Conservation (phyloP, 2,329 filamentous ascomycete species). For the Colletotrichum sublineola region DNA sequence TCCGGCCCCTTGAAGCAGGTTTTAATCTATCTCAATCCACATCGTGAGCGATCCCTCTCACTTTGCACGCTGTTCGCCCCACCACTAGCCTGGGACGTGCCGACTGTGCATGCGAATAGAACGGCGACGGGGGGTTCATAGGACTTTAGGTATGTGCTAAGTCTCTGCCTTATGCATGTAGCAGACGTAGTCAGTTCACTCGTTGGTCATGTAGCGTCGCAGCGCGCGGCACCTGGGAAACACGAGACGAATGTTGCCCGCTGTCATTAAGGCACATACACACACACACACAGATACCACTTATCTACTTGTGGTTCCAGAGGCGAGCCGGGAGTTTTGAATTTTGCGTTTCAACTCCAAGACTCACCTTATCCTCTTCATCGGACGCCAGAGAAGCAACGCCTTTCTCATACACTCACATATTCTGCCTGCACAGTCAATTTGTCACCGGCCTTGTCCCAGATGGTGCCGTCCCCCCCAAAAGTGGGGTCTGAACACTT, state of each 20-base stretch:
- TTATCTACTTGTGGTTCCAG: neutral
- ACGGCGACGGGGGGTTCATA: neutral
- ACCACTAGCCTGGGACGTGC: slow-evolving; percentile 32
- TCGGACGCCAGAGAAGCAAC: slow-evolving; percentile 36
- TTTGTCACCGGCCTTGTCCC: neutral
- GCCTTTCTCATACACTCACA: neutral
- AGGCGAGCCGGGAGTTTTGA: neutral
- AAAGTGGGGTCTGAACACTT: neutral
- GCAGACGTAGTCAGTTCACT: neutral
- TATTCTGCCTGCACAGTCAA: slow-evolving; percentile 3
- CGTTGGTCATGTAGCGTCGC: slow-evolving; percentile 10
- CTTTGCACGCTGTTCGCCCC: slow-evolving; percentile 31
- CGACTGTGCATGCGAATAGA: slow-evolving; percentile 20
- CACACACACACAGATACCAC: neutral
- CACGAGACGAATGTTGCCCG: slow-evolving; percentile 36
- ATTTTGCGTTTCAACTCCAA: slow-evolving; percentile 14
- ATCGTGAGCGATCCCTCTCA: slow-evolving; percentile 33
- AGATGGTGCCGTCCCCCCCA: slow-evolving; percentile 1
- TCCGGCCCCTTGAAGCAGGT: slow-evolving; percentile 41
- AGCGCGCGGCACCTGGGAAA: slow-evolving; percentile 20
- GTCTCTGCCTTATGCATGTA: neutral
- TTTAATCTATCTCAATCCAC: slow-evolving; percentile 42
- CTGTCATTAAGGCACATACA: slow-evolving; percentile 22
- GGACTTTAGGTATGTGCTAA: neutral
- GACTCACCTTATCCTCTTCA: slow-evolving; percentile 3